Base-by-base conservation (phyloP, 192 early-diverging fungal species). In the Lunasporangiospora selenospora region DNA sequence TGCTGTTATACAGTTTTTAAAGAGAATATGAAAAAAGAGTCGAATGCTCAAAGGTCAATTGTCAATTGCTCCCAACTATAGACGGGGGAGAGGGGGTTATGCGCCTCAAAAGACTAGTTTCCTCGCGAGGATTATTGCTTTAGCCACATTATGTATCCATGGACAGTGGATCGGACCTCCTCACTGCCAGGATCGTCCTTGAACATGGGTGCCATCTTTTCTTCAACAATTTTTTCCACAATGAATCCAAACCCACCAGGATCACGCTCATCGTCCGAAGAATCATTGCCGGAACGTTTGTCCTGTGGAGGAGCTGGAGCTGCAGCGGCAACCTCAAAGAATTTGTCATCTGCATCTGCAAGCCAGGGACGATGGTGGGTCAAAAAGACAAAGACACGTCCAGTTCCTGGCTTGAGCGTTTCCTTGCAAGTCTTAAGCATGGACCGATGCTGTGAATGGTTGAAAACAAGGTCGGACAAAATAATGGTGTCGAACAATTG, bases 311-410 rank as follows among this genome's bases (percentile, higher is more conserved):
- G 54, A 18, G 69, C 69, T n/a, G n/a, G n/a, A n/a, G n/a, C n/a
- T n/a, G 71, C 58, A 7, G 78, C 64, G 0, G 92, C 92, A 27
- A 92, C 76, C 32, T 89, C 82, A 75, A 96, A 93, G 67, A 97
- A 96, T 36, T 85, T 82, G 70, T 93, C 77, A 65, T 97, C 95
- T 48, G 83, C 76, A 32, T 92, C 79, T 0, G 87, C 87, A 32
- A 91, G 81, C 78, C 89, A 86, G 11, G 92, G 90, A n/a, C 89
- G 83, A 67, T 97, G 93, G 53, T 93, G 90, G 0, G 92, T 90
- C 65, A 90, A 97, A 34, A 92, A 93, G 24, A 89, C 89, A 60
- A 88, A 84, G 15, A 89, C 87, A 26, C 80, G 78, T 33, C 88
- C 91, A 13, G 84, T 81, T 6, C 67, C 50, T 18, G 83, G 75